Base-by-base conservation (phyloP, 768 basidiomycete species). In the Hypholoma sublateritium region DNA sequence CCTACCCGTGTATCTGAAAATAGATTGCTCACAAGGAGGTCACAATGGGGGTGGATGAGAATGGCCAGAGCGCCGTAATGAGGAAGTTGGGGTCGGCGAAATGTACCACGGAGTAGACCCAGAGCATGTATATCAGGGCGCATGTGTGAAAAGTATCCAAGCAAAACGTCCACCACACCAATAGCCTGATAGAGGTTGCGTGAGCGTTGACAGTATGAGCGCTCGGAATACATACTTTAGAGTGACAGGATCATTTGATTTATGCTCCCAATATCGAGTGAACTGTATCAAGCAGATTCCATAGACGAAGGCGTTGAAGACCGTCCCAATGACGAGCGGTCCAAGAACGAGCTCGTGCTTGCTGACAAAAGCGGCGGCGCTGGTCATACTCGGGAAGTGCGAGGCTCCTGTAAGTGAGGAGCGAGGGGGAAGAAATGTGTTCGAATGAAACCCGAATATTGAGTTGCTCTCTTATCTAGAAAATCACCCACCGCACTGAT, bases 61-160 rank as follows among this genome's bases (percentile, higher is more conserved):
- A 71, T 1, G 67, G 70, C 68, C 68, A 71, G 4, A 65, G 41
- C 5, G 62, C 61, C 3, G 41, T 59, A 14, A 57, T 53, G 8
- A 71, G 59, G 50, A 65, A 67, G 6, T 34, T 16, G n/a, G 60
- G 50, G 35, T 66, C 57, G 43, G 54, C 50, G 58, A 69, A 69
- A 34, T 71, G 60, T 6, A 50, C 58, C n/a, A 71, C 61, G 8
- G 62, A 61, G 55, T 69, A 71, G 1, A 52, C 41, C 70, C 68
- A 71, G 32, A 71, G 62, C 66, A 69, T 67, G 46, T 66, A 69
- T 28, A 64, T 34, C 13, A 68, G 57, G 3, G 68, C 51, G 44
- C 58, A 51, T 9, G 66, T 66, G 25, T 71, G 70, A 47, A 69
- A 66, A 0, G 70, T 67, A 44, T 71, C 68, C 37, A 71, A 55